Evolutionary conservation across 306 rosid genomes (phyloP).

Genomic region (Cucurbita argyrosperma): DNA sequence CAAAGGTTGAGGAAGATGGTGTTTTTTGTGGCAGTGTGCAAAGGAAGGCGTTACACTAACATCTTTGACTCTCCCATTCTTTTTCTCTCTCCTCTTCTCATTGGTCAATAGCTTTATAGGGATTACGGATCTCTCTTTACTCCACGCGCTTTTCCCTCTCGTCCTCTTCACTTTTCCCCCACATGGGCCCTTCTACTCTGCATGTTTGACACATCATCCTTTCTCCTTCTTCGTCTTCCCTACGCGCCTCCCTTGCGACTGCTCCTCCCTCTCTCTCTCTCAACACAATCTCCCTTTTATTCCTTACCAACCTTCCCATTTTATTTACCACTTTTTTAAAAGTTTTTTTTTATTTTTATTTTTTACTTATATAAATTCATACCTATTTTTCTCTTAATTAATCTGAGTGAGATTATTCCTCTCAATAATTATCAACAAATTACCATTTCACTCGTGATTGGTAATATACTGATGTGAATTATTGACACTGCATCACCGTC

Average conservation of each 20-base stretch:
- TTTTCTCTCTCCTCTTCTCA: not conserved
- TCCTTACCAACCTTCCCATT: too few relatives aligned
- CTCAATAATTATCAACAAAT: too few relatives aligned
- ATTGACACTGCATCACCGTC: too few relatives aligned
- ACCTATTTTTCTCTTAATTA: too few relatives aligned
- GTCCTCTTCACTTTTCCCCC: not conserved
- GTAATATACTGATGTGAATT: too few relatives aligned
- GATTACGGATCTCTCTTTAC: not conserved
- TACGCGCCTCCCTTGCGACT: not conserved
- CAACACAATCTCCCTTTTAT: too few relatives aligned
- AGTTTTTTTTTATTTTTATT: too few relatives aligned
- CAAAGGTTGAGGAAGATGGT: not conserved
- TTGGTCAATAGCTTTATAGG: not conserved
- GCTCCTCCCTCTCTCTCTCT: not conserved
- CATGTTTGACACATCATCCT: not conserved
- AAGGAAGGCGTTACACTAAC: not conserved
- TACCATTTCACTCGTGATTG: too few relatives aligned
- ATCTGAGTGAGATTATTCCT: rapidly evolving
- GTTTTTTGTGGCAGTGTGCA: not conserved
- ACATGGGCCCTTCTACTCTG: not conserved
- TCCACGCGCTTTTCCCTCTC: not conserved
- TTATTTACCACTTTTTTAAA: too few relatives aligned
- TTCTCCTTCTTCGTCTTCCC: not conserved
- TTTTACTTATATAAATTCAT: too few relatives aligned
- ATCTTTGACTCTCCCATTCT: not conserved